A percentile compares a stretch with the other conserved stretches of the same genome.
phyloP scores from a whole-genome alignment of 495 filamentous ascomycete genomes.

The Cudoniella acicularis region DNA sequence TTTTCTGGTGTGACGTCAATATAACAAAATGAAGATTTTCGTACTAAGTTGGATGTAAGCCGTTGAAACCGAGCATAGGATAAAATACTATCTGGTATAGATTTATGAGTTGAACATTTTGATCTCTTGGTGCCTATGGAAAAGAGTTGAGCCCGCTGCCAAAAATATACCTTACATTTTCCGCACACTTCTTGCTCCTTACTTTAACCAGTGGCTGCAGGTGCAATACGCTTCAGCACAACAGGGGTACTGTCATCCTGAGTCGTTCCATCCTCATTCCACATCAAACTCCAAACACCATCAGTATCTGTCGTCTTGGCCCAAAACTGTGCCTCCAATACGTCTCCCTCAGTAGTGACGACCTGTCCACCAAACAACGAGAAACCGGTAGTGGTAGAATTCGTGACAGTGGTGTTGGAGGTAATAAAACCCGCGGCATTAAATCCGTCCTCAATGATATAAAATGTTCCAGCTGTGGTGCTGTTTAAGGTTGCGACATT shows the following conservation, averaged over 20 bases:
- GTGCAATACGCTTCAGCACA: not conserved
- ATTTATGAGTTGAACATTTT: too few relatives aligned
- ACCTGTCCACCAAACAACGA: not conserved
- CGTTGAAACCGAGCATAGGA: too few relatives aligned
- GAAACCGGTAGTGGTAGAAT: not conserved
- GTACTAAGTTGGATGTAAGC: too few relatives aligned
- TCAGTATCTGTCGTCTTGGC: not conserved
- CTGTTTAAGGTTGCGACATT: not conserved
- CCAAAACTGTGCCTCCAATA: constrained; percentile 1
- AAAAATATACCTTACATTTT: too few relatives aligned
- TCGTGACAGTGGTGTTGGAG: not conserved
- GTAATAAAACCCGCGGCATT: not conserved
- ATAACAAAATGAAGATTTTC: too few relatives aligned
- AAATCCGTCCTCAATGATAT: not conserved
- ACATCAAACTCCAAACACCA: not conserved
- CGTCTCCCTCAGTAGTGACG: not conserved
- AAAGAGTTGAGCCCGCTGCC: too few relatives aligned
- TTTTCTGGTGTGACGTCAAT: too few relatives aligned
- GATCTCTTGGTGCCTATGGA: too few relatives aligned
- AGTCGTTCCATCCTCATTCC: not conserved
- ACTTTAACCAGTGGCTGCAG: too few relatives aligned
- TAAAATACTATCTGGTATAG: too few relatives aligned
- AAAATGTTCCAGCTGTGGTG: not conserved
- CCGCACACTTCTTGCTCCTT: too few relatives aligned
- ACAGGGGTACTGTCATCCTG: not conserved